phyloP scores from a whole-genome alignment of 129 eudicot species.

The Centaurea solstitialis region DNA sequence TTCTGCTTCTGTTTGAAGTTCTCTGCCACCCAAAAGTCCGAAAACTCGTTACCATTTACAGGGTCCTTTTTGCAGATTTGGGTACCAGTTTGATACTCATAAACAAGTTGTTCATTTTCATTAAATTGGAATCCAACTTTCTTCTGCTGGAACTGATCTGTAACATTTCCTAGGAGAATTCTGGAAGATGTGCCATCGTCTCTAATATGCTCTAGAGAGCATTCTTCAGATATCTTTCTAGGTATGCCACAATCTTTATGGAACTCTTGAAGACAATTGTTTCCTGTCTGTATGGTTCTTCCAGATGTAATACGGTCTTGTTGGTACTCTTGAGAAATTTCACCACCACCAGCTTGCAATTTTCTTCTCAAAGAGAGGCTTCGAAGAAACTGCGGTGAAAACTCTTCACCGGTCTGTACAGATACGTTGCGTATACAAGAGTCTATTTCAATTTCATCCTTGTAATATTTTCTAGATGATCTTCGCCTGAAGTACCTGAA shows the following conservation, averaged over 20 bases:
- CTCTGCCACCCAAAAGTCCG: conserved; percentile 30
- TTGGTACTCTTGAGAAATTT: conserved; percentile 18
- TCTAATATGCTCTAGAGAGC: not conserved
- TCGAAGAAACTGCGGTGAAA: conserved; percentile 61
- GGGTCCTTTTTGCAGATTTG: conserved; percentile 24
- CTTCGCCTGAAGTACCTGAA: conserved; percentile 31
- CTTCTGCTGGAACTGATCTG: conserved; percentile 27
- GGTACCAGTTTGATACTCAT: conserved; percentile 32
- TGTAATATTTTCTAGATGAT: conserved; percentile 15
- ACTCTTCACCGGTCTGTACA: conserved; percentile 79
- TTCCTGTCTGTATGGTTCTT: conserved; percentile 5
- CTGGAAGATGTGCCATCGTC: not conserved
- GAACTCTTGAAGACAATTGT: not conserved
- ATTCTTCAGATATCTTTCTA: not conserved
- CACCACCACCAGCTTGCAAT: conserved; percentile 5
- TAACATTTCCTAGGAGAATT: conserved; percentile 20
- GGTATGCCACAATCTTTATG: not conserved
- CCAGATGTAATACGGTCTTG: conserved; percentile 37
- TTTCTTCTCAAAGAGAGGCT: conserved; percentile 17
- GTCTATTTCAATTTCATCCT: conserved; percentile 16
- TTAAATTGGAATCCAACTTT: conserved; percentile 26
- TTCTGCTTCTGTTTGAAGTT: conserved; percentile 28
- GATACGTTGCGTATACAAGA: conserved; percentile 44
- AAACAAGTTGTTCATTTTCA: conserved; percentile 38
- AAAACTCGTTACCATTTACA: conserved; percentile 13